These are phyloP conservation scores for Sordariomycetes sp. DNA, from an alignment of 2,329 filamentous ascomycete species.

Conservation along the genomic window DNA sequence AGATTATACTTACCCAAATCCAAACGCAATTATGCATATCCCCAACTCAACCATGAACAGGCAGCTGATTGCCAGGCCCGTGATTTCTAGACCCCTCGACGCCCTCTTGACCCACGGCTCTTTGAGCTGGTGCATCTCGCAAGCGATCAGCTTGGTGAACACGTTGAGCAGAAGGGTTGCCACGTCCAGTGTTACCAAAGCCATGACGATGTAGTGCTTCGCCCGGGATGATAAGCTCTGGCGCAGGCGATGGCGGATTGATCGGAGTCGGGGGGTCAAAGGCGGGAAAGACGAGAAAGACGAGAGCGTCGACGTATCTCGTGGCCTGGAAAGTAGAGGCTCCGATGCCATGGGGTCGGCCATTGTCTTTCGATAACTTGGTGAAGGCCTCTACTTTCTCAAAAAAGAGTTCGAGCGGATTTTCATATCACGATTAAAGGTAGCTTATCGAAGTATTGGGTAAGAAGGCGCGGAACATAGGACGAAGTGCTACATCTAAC, in stretches of 20 bases:
- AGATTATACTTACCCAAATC: conserved; percentile 35
- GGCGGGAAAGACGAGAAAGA: too few relatives aligned
- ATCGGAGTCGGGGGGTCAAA: too few relatives aligned
- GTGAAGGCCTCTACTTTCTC: background rate
- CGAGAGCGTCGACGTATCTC: too few relatives aligned
- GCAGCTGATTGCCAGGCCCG: conserved; percentile 51
- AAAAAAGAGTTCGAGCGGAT: background rate
- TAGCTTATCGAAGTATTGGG: too few relatives aligned
- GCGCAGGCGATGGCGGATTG: too few relatives aligned
- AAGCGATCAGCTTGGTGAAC: conserved; percentile 37
- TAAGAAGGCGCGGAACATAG: too few relatives aligned
- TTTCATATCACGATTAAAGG: too few relatives aligned
- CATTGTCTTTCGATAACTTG: too few relatives aligned
- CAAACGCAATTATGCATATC: conserved; percentile 52
- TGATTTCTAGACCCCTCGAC: conserved; percentile 32
- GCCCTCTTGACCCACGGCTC: conserved; percentile 30
- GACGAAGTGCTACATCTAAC: too few relatives aligned
- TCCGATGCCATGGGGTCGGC: conserved; percentile 2
- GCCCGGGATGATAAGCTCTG: conserved; percentile 22
- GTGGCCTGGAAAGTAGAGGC: background rate
- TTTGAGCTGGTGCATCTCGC: conserved; percentile 29
- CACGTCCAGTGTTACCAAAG: conserved; percentile 35
- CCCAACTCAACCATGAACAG: conserved; percentile 57
- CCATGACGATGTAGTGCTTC: conserved; percentile 36
- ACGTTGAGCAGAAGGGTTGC: conserved; percentile 34